phyloP scores from a whole-genome alignment of 352 stramenopile species.

The Phytophthora parvispora region DNA sequence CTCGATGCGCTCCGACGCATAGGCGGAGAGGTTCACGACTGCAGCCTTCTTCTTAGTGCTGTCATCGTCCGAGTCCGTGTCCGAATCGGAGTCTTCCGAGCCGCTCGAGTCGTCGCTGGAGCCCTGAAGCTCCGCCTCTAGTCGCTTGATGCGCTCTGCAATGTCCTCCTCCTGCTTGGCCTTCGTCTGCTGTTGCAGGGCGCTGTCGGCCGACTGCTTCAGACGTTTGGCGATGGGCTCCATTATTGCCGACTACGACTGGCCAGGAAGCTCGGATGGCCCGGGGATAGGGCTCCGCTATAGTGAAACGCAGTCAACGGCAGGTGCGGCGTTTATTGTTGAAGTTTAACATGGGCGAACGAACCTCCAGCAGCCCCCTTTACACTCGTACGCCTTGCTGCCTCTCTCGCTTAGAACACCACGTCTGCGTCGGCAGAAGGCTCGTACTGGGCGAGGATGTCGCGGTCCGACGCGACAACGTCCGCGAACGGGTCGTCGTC shows the following conservation, averaged over 20 bases:
- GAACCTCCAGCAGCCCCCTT: background rate
- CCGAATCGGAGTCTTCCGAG: constrained; percentile 31
- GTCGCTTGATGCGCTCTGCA: constrained; percentile 67
- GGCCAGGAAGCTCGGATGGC: constrained; percentile 27
- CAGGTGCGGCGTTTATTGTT: constrained; percentile 19
- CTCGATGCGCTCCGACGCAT: constrained; percentile 71
- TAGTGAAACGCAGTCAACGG: constrained; percentile 35
- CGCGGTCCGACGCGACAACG: constrained; percentile 72
- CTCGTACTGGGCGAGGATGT: constrained; percentile 89
- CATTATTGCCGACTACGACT: constrained; percentile 42
- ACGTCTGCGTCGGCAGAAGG: constrained; percentile 79
- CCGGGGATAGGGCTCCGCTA: constrained; percentile 7
- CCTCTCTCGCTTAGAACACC: constrained; percentile 65
- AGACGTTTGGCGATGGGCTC: constrained; percentile 88
- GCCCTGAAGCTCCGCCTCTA: constrained; percentile 77
- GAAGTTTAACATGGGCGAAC: no score
- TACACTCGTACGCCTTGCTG: background rate
- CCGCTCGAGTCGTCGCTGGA: constrained; percentile 38
- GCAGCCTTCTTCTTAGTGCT: constrained; percentile 9
- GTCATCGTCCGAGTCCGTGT: constrained; percentile 32
- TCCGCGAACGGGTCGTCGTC: constrained; percentile 80
- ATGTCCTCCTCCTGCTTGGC: constrained; percentile 59
- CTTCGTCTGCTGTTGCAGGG: constrained; percentile 36
- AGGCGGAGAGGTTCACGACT: constrained; percentile 79
- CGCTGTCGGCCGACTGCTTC: constrained; percentile 78